These are phyloP conservation scores for Marchantia polymorpha DNA, from an alignment of 225 moss, liverwort and hornwort species.

Conservation along the genomic window DNA sequence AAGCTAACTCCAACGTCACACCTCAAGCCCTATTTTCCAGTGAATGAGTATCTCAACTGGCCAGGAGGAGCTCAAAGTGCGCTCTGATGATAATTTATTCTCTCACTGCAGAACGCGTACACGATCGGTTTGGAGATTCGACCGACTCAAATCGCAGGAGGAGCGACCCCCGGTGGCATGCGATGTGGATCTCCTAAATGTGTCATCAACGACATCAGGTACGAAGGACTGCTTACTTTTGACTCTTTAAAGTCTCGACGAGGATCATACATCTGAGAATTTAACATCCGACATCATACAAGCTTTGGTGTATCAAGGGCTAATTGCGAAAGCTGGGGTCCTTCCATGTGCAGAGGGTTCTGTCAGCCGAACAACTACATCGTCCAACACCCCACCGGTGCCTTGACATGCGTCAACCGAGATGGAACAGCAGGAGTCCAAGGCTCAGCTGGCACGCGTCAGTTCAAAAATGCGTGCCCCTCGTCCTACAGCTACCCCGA, in stretches of 20 bases:
- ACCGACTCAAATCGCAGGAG: conserved; percentile 1
- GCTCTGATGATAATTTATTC: neutral
- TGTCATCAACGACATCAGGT: conserved; percentile 4
- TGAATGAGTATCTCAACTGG: neutral
- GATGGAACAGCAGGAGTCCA: neutral
- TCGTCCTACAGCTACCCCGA: neutral
- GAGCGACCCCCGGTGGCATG: neutral
- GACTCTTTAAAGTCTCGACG: neutral
- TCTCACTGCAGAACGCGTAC: conserved; percentile 1
- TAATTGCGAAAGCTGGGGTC: no score
- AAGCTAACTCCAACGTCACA: neutral
- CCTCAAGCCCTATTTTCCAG: no score
- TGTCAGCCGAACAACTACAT: neutral
- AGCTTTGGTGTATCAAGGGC: no score
- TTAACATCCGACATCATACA: no score
- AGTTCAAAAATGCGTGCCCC: conserved; percentile 10
- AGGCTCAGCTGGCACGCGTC: neutral
- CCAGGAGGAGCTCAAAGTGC: neutral
- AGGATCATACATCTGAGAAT: neutral
- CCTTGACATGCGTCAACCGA: conserved; percentile 3
- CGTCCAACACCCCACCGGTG: neutral
- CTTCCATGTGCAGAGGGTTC: conserved; percentile 3
- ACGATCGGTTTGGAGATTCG: neutral
- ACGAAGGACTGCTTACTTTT: neutral
- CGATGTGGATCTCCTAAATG: conserved; percentile 2